Percentiles rank a stretch among this genome's conserved stretches.
Evolutionary conservation across 371 early-diverging fungal genomes (phyloP).

Genomic region (Saksenaea vasiformis): DNA sequence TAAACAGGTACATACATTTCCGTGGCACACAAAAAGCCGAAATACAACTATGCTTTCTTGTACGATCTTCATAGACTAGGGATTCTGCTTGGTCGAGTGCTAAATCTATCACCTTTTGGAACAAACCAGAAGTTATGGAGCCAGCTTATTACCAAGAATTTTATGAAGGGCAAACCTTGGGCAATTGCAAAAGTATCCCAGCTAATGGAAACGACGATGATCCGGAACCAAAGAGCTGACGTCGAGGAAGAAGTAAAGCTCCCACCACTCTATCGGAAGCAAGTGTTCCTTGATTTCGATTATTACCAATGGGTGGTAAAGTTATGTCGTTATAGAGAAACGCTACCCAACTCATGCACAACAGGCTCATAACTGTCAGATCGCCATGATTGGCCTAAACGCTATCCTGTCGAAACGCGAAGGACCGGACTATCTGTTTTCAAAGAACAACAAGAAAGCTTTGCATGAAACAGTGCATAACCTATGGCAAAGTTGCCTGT

Average conservation of each 20-base stretch:
- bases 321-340: background rate
- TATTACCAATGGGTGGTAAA: slow-evolving; percentile 56
- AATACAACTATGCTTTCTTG: slow-evolving; percentile 10
- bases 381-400: slow-evolving; percentile 68
- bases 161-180: slow-evolving; percentile 40
- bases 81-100: slow-evolving; percentile 43
- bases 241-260: slow-evolving; percentile 58
- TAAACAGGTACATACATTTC: slow-evolving; percentile 15
- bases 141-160: slow-evolving; percentile 37
- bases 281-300: slow-evolving; percentile 59
- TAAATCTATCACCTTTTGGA: slow-evolving; percentile 56
- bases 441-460: slow-evolving; percentile 55
- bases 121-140: slow-evolving; percentile 41
- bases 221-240: slow-evolving; percentile 61
- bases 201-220: slow-evolving; percentile 65
- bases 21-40: background rate
- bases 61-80: slow-evolving; percentile 50
- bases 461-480: slow-evolving; percentile 62
- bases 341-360: background rate
- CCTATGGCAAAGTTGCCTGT: slow-evolving; percentile 63
- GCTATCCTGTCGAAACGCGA: slow-evolving; percentile 61
- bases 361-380: slow-evolving; percentile 61
- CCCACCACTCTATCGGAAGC: slow-evolving; percentile 60
- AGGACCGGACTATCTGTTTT: slow-evolving; percentile 74
- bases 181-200: slow-evolving; percentile 39